Conservation (phyloP, 495 filamentous ascomycete genomes). For the Penicillium lividum region DNA sequence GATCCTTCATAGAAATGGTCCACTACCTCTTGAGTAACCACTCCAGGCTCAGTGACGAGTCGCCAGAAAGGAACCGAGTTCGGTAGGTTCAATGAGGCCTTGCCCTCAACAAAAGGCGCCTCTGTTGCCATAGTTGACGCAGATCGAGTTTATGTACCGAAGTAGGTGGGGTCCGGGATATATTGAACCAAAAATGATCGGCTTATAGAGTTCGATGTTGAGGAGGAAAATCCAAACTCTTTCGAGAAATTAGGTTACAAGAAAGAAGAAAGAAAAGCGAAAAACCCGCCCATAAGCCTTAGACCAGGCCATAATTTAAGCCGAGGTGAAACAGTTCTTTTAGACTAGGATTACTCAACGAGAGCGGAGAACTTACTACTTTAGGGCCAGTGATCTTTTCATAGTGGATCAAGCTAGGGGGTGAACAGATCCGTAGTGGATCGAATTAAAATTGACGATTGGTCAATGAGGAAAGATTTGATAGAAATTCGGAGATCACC, state of each 20-base stretch:
- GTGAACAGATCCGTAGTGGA: background rate
- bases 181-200: background rate
- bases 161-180: background rate
- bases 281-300: background rate
- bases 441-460: background rate
- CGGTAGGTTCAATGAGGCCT: constrained; percentile 13
- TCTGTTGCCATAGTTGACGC: constrained; percentile 16
- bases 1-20: constrained; percentile 58
- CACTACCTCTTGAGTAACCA: constrained; percentile 51
- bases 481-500: background rate
- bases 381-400: constrained; percentile 14
- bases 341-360: background rate
- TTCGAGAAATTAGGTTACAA: background rate
- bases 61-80: constrained; percentile 33
- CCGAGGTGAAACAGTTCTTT: background rate
- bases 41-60: constrained; percentile 45
- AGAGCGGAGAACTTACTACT: constrained; percentile 21
- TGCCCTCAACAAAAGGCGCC: constrained; percentile 11
- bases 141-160: background rate
- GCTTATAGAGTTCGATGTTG: background rate
- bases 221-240: background rate
- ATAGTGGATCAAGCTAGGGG: constrained; percentile 3
- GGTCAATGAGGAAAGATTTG: background rate
- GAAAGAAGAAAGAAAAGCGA: background rate
- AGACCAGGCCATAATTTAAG: background rate